Evolutionary conservation across 2,329 filamentous ascomycete genomes (phyloP), one percentile per base, ranked within the genome.

Genomic region (Alternaria arbusti): DNA sequence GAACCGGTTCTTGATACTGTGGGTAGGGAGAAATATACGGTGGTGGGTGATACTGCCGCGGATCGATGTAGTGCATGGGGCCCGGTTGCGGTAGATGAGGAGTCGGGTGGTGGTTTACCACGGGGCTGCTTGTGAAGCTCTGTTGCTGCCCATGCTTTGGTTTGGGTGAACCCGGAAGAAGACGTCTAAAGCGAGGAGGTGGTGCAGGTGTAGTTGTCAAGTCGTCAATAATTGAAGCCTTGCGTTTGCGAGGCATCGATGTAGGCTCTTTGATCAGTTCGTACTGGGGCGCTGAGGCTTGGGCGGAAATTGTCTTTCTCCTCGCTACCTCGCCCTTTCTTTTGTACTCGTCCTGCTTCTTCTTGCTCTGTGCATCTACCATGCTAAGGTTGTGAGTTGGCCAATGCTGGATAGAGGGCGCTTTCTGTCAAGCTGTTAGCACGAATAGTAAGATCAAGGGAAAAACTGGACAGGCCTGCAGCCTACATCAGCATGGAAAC

Each of bases 401-500:
- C 69, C 69, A 70, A 52, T 70, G 49, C 15, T 72, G 65, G 6
- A 65, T 47, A 1, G 64, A 45, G 5, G 68, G 68, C 36, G 50
- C 11, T 26, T 8, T 26, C 3, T 26, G 23, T 25, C 23, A 25
- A 25, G 23, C 23, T 25, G 23, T 25, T 25, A 25, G 23, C 23
- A 25, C 23, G 23, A 25, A 25, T 25, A 25, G 23, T 25, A 25
- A 25, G 5, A 5, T 25, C 23, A 25, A 25, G 6, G 23, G 23
- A 6, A 25, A 25, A 25, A 25, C 23, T 25, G 23, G 23, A 25
- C 23, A 25, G 23, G 23, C 6, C 23, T 25, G 23, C 23, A 25
- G 23, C 23, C 23, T 25, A 25, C 23, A 25, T 25, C 23, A 25
- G 23, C 23, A 25, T 25, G 23, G 6, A 25, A 25, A 25, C 23